Evolutionary conservation across 352 stramenopile genomes (phyloP), one percentile per base, ranked within the genome.

Genomic region (Aphanomyces cochlioides): DNA sequence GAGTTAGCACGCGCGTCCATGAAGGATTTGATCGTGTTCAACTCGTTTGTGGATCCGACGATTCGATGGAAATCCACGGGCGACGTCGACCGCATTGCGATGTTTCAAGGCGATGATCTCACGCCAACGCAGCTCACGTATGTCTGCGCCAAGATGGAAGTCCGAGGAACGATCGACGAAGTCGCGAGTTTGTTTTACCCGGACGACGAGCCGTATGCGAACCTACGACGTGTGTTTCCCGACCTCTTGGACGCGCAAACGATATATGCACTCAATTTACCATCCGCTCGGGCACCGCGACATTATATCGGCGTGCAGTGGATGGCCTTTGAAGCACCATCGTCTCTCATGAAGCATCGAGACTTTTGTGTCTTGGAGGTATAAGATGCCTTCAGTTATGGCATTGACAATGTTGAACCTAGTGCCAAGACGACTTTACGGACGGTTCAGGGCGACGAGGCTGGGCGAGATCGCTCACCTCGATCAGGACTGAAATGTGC

Each of bases 321-420:
- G 59, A 67, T 67, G 59, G 59, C 38, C 17, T 37, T 67, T 15
- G 59, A 67, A n/a, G 48, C 59, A 7, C 19, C 59, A 36, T 19
- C 59, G 17, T 1, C 59, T 7, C n/a, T 67, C 8, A 37, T 67
- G 17, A 67, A 67, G 47, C 59, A 21, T 12, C 59, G 59, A 7
- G 59, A 67, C 47, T 67, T 67, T 67, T 67, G 59, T n/a, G 3
- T 67, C 38, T 28, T 67, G 21, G 59, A 67, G 59, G 59, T 67
- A 56, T n/a, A 3, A 21, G 15, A 66, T 34, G 17, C 15, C 13
- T 10, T 34, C 13, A 53, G 2, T 37, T 66, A 0, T 28, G 2
- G 15, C 7, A 1, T 53, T 67, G 28, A 67, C 41, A 17, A 56
- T 7, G 21, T 47, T 47, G 8, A 19, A 61, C 37, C n/a, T 67